Base-by-base conservation (phyloP, 139 green algal species). In the Tetraselmis chui region DNA sequence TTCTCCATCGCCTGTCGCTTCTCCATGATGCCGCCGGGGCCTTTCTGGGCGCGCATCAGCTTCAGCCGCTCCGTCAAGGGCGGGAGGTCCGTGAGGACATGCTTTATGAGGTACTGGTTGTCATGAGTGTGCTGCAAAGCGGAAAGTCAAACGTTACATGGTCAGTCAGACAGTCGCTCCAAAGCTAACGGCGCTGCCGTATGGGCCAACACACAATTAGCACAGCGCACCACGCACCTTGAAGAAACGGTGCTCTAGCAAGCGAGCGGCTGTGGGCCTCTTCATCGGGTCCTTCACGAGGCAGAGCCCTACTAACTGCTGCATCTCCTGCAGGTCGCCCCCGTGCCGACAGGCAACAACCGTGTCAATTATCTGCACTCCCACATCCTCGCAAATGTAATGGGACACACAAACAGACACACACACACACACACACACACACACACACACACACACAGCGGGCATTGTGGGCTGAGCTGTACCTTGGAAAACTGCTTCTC, bases 181-280 rank as follows among this genome's bases (percentile, higher is more conserved):
- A n/a, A n/a, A n/a, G n/a, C n/a, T n/a, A n/a, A n/a, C n/a, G n/a
- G n/a, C n/a, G n/a, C n/a, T n/a, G n/a, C n/a, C n/a, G n/a, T n/a
- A n/a, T n/a, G n/a, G n/a, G n/a, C n/a, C n/a, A n/a, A n/a, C n/a
- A n/a, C n/a, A n/a, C n/a, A n/a, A n/a, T n/a, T n/a, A n/a, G n/a
- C n/a, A n/a, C n/a, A n/a, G n/a, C n/a, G n/a, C n/a, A n/a, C n/a
- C n/a, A 59, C 83, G 25, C 83, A 91, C 88, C 91, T 98, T 99
- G 90, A 99, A 99, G 85, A 99, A 99, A 87, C 94, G 96, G 89
- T 99, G 93, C 81, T 99, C 94, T 77, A 99, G 89, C 80, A 99
- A 92, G 83, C 98, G 93, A 0, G 92, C 86, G 0, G 97, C 96
- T 1, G 94, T 93, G 59, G 97, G 97, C 1, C 97, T 87, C 84